Evolutionary conservation across 129 eudicot genomes (phyloP).

Genomic region (Chrysanthemum makinoi): DNA sequence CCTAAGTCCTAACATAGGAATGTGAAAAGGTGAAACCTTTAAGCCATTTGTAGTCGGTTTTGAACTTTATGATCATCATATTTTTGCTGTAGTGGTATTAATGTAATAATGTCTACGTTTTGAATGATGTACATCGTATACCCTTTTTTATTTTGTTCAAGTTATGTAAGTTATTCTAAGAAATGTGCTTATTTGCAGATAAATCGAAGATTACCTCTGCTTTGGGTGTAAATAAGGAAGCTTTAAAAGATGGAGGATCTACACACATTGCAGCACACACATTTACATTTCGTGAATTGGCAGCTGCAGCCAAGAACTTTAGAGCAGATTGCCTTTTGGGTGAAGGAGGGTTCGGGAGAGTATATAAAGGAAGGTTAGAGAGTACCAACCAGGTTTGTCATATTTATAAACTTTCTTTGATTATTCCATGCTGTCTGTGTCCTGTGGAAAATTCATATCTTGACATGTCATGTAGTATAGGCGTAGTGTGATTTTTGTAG

Average conservation of each 20-base stretch:
- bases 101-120: slow-evolving; percentile 6
- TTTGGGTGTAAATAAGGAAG: slow-evolving; percentile 52
- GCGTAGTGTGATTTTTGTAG: not conserved
- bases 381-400: slow-evolving; percentile 79
- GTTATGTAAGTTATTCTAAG: not conserved
- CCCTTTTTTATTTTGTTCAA: not conserved
- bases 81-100: slow-evolving; percentile 11
- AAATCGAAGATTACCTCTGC: slow-evolving; percentile 50
- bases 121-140: not conserved
- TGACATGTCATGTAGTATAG: slow-evolving; percentile 14
- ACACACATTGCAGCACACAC: slow-evolving; percentile 82
- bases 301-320: slow-evolving; percentile 81
- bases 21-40: slow-evolving; percentile 26
- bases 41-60: slow-evolving; percentile 19
- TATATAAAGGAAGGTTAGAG: slow-evolving; percentile 73
- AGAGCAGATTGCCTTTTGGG: slow-evolving; percentile 90
- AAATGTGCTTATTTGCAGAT: slow-evolving; percentile 37
- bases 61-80: slow-evolving; percentile 8
- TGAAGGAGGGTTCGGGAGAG: slow-evolving; percentile 94
- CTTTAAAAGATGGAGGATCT: slow-evolving; percentile 63
- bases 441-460: not conserved
- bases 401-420: not conserved
- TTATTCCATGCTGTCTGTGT: not conserved
- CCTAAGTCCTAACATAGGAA: slow-evolving; percentile 17
- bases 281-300: slow-evolving; percentile 92